phyloP scores from a whole-genome alignment of 2,329 filamentous ascomycete species.

The Trichoderma sp. region DNA sequence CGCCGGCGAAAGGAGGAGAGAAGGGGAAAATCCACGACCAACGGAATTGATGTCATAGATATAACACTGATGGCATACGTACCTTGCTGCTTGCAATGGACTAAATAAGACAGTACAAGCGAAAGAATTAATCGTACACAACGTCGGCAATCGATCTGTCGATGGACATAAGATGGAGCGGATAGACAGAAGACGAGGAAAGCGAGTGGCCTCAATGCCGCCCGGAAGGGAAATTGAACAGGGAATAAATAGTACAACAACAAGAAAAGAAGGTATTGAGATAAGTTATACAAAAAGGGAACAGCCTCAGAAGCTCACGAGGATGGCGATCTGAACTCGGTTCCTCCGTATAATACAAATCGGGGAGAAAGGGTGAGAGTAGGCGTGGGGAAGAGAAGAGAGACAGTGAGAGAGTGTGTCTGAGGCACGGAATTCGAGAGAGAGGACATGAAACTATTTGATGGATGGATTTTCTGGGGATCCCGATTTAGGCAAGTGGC shows the following conservation, averaged over 20 bases:
- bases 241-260: background rate
- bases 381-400: background rate
- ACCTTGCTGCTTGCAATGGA: background rate
- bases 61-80: background rate
- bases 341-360: background rate
- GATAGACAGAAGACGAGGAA: background rate
- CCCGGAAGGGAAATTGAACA: background rate
- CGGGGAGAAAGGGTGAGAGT: background rate
- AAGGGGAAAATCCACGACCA: background rate
- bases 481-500: constrained; percentile 16
- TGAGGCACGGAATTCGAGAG: background rate
- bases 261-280: background rate
- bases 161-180: background rate
- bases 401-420: background rate
- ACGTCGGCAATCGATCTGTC: background rate
- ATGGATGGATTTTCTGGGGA: constrained; percentile 1
- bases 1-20: background rate
- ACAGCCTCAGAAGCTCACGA: background rate
- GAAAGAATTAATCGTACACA: background rate
- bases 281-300: background rate
- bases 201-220: background rate
- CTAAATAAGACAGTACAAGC: background rate
- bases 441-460: background rate
- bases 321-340: background rate
- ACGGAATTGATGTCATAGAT: background rate